These are phyloP conservation scores for Suhomyces prunicola DNA, from an alignment of 805 yeast species.

Conservation along the genomic window DNA sequence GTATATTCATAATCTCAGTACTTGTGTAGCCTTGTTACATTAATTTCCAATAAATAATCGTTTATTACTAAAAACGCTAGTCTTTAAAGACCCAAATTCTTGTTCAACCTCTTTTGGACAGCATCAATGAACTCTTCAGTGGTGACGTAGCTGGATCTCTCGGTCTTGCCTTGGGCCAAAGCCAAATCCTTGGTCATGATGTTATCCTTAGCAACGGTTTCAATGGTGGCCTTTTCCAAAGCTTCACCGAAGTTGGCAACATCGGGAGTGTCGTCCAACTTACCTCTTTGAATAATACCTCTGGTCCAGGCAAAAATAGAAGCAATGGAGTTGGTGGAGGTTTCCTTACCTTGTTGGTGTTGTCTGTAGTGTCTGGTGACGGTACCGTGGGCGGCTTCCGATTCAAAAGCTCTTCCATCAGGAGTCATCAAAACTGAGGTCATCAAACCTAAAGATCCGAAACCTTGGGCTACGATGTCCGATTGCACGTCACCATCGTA, in stretches of 20 bases:
- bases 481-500: conserved; percentile 98
- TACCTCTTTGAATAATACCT: conserved; percentile 91
- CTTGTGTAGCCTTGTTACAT: too few species aligned
- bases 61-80: neutral
- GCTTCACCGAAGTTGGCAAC: conserved; percentile 75
- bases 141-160: conserved; percentile 77
- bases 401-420: conserved; percentile 92
- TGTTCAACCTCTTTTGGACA: conserved; percentile 55
- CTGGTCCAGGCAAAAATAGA: conserved; percentile 97
- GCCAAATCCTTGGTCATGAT: conserved; percentile 97
- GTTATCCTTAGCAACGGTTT: conserved; percentile 78
- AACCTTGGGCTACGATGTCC: conserved; percentile 97
- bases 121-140: conserved; percentile 89
- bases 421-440: conserved; percentile 96
- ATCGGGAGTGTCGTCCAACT: conserved; percentile 79
- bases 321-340: conserved; percentile 96
- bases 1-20: too few species aligned
- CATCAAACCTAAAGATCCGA: conserved; percentile 95
- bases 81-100: neutral
- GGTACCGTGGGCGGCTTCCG: conserved; percentile 99
- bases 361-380: conserved; percentile 96
- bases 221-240: conserved; percentile 80
- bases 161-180: conserved; percentile 81
- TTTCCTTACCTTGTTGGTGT: conserved; percentile 95
- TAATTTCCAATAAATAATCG: neutral